These are phyloP conservation scores for Plasmodium fragile DNA, from an alignment of 169 alveolate species.

Conservation along the genomic window DNA sequence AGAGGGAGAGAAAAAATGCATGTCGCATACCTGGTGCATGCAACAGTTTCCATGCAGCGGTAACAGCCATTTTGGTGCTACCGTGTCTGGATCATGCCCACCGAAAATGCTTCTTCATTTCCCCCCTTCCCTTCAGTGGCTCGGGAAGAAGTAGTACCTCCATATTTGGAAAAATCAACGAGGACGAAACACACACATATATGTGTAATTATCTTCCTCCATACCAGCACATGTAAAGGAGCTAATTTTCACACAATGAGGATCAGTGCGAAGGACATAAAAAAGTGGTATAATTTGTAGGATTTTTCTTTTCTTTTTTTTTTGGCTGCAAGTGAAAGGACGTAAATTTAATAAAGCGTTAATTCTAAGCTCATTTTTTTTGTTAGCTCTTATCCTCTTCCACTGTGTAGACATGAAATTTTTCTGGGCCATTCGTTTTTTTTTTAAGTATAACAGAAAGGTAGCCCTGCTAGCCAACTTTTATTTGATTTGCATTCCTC, in stretches of 20 bases:
- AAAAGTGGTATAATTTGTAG: not conserved
- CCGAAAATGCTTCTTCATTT: not conserved
- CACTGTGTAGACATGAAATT: not conserved
- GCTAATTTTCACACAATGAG: not conserved
- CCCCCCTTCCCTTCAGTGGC: slow-evolving; percentile 46
- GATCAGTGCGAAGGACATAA: not conserved
- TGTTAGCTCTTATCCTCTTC: not conserved
- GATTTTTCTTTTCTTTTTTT: not conserved
- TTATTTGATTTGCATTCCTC: not conserved
- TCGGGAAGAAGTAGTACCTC: slow-evolving; percentile 35
- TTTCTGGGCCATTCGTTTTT: not conserved
- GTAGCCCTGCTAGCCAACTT: not conserved
- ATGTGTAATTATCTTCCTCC: not conserved
- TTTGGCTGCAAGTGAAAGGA: not conserved
- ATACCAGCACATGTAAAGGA: not conserved
- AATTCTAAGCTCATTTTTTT: not conserved
- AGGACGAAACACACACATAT: not conserved
- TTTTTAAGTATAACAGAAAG: not conserved
- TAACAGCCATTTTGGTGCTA: not conserved
- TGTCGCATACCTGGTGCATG: not conserved
- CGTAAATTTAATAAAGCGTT: not conserved
- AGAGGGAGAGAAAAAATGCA: not conserved
- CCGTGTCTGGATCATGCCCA: not conserved
- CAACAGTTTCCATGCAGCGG: not conserved
- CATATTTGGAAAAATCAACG: not conserved